Percentiles rank a stretch among this genome's conserved stretches.
phyloP scores from a whole-genome alignment of 352 stramenopile species.

The Thalassiosira mediterranea region DNA sequence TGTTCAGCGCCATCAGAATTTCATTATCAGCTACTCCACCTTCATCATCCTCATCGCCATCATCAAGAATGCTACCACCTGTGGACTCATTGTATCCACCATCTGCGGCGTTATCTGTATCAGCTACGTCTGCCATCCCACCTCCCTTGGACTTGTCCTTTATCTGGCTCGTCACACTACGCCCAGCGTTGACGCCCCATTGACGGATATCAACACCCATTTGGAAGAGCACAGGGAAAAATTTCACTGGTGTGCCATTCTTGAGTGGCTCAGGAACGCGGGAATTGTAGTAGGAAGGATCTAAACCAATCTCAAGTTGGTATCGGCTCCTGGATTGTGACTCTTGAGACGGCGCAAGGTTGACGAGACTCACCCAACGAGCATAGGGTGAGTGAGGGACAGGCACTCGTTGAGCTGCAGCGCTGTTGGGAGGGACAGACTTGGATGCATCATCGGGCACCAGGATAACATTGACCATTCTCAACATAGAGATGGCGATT shows the following conservation, averaged over 20 bases:
- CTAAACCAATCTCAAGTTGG: constrained; percentile 67
- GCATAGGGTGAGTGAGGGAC: constrained; percentile 71
- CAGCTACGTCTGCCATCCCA: neutral
- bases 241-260: constrained; percentile 61
- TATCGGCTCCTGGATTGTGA: constrained; percentile 51
- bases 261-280: constrained; percentile 70
- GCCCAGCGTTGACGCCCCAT: constrained; percentile 72
- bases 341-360: constrained; percentile 22
- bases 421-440: neutral
- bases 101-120: constrained; percentile 7
- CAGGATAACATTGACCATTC: constrained; percentile 74
- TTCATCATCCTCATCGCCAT: constrained; percentile 74
- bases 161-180: constrained; percentile 63
- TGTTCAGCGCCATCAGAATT: constrained; percentile 79
- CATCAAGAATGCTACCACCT: constrained; percentile 41
- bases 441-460: constrained; percentile 35
- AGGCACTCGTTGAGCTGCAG: constrained; percentile 39
- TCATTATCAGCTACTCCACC: constrained; percentile 74
- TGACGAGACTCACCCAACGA: constrained; percentile 56
- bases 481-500: constrained; percentile 85
- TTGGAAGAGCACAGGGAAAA: constrained; percentile 82
- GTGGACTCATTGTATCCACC: constrained; percentile 11
- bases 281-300: constrained; percentile 65
- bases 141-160: constrained; percentile 46
- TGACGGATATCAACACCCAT: constrained; percentile 85